These are phyloP conservation scores for Sclerospora graminicola DNA, from an alignment of 352 stramenopile genomes.

Conservation along the genomic window DNA sequence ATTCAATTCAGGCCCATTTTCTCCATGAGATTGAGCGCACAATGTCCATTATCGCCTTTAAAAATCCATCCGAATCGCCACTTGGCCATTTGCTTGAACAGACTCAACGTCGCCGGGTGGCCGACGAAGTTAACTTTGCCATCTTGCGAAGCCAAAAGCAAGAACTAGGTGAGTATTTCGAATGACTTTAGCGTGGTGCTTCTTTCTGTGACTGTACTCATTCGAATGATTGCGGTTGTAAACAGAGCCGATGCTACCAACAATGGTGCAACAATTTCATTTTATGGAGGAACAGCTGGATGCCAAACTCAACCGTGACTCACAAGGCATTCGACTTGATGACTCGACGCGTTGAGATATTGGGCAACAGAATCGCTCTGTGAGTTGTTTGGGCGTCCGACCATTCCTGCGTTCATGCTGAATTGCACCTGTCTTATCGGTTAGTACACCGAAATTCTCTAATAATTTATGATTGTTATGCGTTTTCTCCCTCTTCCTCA, in stretches of 20 bases:
- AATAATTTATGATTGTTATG: conserved; percentile 34
- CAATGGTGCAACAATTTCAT: conserved; percentile 66
- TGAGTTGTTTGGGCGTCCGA: neutral
- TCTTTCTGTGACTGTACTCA: conserved; percentile 2
- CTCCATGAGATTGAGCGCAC: conserved; percentile 69
- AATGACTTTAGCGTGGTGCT: neutral
- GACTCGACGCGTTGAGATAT: conserved; percentile 19
- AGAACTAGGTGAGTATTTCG: conserved; percentile 41
- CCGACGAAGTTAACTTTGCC: conserved; percentile 64
- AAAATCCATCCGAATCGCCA: conserved; percentile 47
- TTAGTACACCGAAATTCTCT: conserved; percentile 3
- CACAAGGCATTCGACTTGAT: conserved; percentile 38
- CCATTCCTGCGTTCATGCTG: too few species aligned
- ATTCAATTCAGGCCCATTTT: conserved; percentile 42
- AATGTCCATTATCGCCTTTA: conserved; percentile 70
- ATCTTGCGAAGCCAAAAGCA: conserved; percentile 66
- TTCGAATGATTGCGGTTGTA: neutral
- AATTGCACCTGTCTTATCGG: neutral
- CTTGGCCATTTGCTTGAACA: conserved; percentile 50
- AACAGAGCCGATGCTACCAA: conserved; percentile 60
- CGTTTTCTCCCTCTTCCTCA: conserved; percentile 18
- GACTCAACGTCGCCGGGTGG: conserved; percentile 48
- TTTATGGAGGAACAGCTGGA: conserved; percentile 71
- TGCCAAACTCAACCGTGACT: conserved; percentile 41
- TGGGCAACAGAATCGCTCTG: neutral